Evolutionary conservation across 2,329 filamentous ascomycete genomes (phyloP), one percentile per base, ranked within the genome.

Genomic region (Trichoderma afroharzianum): DNA sequence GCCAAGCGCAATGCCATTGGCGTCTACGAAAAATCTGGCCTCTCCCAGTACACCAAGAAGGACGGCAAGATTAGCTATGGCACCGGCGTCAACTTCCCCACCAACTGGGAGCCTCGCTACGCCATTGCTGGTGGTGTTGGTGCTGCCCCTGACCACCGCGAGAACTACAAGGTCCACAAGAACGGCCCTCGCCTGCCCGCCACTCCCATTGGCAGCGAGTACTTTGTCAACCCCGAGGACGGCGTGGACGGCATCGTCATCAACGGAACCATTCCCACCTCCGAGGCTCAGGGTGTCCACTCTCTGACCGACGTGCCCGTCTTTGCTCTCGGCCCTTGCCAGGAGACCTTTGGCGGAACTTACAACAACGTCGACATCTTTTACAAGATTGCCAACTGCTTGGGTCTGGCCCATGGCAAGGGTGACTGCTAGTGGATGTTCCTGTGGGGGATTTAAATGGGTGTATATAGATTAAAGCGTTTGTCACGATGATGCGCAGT

Each of bases 41-140:
- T 91, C 12, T 93, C 90, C 0, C 91, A 94, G 80, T 97, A 97
- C 86, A 89, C 88, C 5, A 83, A 88, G 55, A 83, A 85, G 69
- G 82, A 83, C 74, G 81, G 84, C 47, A 87, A 87, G 72, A 86
- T 92, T 74, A 88, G 88, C 71, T 95, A 95, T 84, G 87, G 87
- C 76, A 92, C 92, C 26, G 91, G 91, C 66, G 85, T 88, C 75
- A 88, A 92, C 83, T 97, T 96, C 85, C 93, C 93, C 24, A 85
- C 88, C 73, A 94, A 93, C 84, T 96, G 93, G 93, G 91, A 93
- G 79, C 93, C 93, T 15, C 88, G 93, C 36, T 96, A 95, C 82
- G 92, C 92, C 71, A 88, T 97, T 64, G 93, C 92, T 70, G 87
- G 90, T 53, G 93, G 93, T 66, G 81, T 93, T 39, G 88, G 86